Evolutionary conservation across 257 asterid genomes (phyloP), one percentile per base, ranked within the genome.

Genomic region (Avicennia marina): DNA sequence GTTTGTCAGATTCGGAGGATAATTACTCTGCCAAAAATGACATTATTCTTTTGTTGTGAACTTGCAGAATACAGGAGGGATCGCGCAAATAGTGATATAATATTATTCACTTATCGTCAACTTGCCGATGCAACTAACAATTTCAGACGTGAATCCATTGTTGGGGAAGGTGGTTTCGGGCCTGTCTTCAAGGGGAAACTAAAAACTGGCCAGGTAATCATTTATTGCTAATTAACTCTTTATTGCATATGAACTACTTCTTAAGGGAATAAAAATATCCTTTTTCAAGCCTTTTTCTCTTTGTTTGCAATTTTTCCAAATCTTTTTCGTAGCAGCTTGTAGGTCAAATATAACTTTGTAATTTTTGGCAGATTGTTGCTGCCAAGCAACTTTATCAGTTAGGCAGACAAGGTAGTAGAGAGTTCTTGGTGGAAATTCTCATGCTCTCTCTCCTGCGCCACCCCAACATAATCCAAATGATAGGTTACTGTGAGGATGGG

Each of bases 151-250:
- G 76, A 64, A 26, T 53, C 51, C 18, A 27, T 67, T 7, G 25
- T 81, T 34, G 84, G 88, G 29, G 65, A 72, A 67, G 84, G 84
- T 15, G 80, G 87, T 47, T 77, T 81, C 31, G 87, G 87, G 33
- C 34, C 75, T n/a, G 84, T 81, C 11, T 72, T 52, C 64, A 67
- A 54, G 59, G 80, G 86, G 38, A 18, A 38, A 21, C 70, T 39
- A 31, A 42, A 13, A 26, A 73, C 52, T 15, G 65, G 70, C 44
- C 80, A 70, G 81, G 84, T 78, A 60, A 53, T 58, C 40, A 18
- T 45, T 11, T 9, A 7, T 60, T 24, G 19, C n/a, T 33, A 19
- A 21, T 1, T 4, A n/a, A 36, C 5, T n/a, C n/a, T n/a, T n/a
- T n/a, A n/a, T n/a, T n/a, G n/a, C n/a, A n/a, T n/a, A n/a, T n/a